Evolutionary conservation across 1,284 basidiomycete genomes (phyloP), one percentile per base, ranked within the genome.

Genomic region (Ustilago tritici): DNA sequence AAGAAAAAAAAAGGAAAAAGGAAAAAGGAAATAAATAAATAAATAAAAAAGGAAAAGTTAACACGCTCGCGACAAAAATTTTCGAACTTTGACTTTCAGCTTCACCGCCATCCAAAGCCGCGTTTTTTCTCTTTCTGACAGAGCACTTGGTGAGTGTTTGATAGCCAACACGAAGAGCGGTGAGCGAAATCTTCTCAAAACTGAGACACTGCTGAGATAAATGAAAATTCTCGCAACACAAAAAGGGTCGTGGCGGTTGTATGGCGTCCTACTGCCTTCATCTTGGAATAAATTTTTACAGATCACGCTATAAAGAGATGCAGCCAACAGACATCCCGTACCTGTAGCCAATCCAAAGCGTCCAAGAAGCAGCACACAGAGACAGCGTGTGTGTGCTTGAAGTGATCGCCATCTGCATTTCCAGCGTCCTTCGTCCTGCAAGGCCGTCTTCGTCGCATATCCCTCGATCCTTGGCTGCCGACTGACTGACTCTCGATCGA

Each of bases 181-280:
- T 12, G 49, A 32, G 49, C 49, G 28, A 50, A 50, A 50, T 4
- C 11, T 28, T 56, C 40, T 31, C 60, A 54, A 47, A 46, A 47
- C 15, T 34, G 9, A 17, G 15, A 52, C 47, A 65, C 65, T 62
- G 64, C 56, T 66, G 43, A 17, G 32, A 43, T 61, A 52, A 63
- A 40, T 31, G 43, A 47, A 55, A 60, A 41, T 32, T 34, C 15
- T 32, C 19, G 19, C 56, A 56, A 40, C 32, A 23, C 40, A 58
- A 57, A 62, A 62, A 56, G 10, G 7, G 35, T 56, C 52, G 54
- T 43, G 19, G 56, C 19, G 38, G 58, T 53, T 60, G 59, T 68
- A 61, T 66, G 56, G 54, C 41, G 65, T 61, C 58, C 61, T 68
- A 61, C 70, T 68, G 70, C 70, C 70, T 73, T 32, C 70, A 73